Conservation (phyloP, 2,329 filamentous ascomycete genomes). For the Colletotrichum eremochloae region DNA sequence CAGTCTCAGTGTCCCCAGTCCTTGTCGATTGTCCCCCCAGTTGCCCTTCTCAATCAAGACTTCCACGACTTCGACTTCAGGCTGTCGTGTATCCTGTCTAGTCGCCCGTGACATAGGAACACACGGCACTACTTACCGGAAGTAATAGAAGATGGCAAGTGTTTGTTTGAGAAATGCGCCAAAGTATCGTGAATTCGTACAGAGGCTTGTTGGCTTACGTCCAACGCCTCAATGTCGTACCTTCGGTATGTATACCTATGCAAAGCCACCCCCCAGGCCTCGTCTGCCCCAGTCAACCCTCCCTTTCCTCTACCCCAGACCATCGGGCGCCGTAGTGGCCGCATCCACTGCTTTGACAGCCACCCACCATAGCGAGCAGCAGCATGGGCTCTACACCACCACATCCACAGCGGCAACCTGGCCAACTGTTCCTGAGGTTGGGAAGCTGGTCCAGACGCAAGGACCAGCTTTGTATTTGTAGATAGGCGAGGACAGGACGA, state of each 20-base stretch:
- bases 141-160: background rate
- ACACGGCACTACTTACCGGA: background rate
- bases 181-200: background rate
- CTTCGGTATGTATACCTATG: too few species aligned
- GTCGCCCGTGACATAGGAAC: background rate
- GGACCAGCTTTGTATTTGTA: constrained; percentile 6
- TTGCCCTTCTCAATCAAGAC: background rate
- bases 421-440: constrained; percentile 27
- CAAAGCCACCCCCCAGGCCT: background rate
- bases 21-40: background rate
- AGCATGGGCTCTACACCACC: constrained; percentile 27
- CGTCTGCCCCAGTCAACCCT: background rate
- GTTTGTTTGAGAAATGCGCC: background rate
- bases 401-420: constrained; percentile 18
- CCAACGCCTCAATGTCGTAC: background rate
- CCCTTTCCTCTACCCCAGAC: constrained; percentile 13
- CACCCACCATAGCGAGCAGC: constrained; percentile 19
- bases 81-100: background rate
- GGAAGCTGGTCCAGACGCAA: constrained; percentile 8
- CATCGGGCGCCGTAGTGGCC: constrained; percentile 30
- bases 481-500: background rate
- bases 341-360: constrained; percentile 35
- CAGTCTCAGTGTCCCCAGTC: constrained; percentile 7
- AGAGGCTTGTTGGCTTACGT: background rate
- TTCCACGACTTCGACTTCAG: background rate